Evolutionary conservation across 805 yeast species (phyloP), one percentile per base, ranked within the genome.

Genomic region (Groenewaldozyma salmanticensis): DNA sequence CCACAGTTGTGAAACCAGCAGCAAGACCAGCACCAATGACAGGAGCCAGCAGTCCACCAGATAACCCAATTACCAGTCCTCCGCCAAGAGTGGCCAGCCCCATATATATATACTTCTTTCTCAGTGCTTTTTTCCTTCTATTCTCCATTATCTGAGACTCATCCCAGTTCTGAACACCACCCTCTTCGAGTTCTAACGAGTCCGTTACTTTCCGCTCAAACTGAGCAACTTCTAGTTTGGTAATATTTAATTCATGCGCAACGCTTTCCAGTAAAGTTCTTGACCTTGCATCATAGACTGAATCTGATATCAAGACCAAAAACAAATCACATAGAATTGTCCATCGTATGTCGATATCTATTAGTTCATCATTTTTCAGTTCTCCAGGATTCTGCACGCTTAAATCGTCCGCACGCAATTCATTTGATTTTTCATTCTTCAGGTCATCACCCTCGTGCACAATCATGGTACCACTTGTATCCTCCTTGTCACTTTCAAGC

Each of bases 11-110:
- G 32, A 92, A 67, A 13, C 97, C 99, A 3, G 97, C 97, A 1
- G 97, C 98, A 21, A 92, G 57, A 54, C 99, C 99, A 1, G 97
- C 97, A 38, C 97, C 97, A 54, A 92, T 94, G 2, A 94, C 95
- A 0, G 99, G 99, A 0, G 98, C 98, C 35, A 92, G 65, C 34
- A 92, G 62, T 4, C 99, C 99, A 5, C 95, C 97, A 45, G 96
- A 85, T 16, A 92, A 66, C 1, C 99, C 99, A 44, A 92, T 74
- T 1, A 92, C 95, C 18, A 92, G 66, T 1, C 95, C 88, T 2
- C 99, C 99, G 21, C 97, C 97, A 13, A 88, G 71, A 5, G 97
- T 92, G 0, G 99, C 99, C 37, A 92, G 64, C 1, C 97, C 99
- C 47, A 92, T 83, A 54, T 84, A 87, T 39, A 86, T 80, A 58